Conservation (phyloP, 345 rosid genomes). For the Erysimum cheiranthoides region DNA sequence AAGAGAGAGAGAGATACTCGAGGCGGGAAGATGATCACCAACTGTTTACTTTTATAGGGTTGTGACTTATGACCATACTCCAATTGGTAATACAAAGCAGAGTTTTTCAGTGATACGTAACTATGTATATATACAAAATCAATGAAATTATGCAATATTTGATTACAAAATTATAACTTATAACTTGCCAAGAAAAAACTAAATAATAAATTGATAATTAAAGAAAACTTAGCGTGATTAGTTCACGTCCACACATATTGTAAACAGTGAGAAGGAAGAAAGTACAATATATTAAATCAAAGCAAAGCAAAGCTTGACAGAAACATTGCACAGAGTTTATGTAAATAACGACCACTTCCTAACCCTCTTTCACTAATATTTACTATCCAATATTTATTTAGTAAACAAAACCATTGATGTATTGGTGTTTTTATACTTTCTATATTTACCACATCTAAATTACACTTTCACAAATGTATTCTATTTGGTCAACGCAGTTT, state of each 20-base stretch:
- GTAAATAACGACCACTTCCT: slow-evolving; percentile 44
- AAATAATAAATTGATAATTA: neutral
- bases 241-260: slow-evolving; percentile 38
- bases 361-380: slow-evolving; percentile 21
- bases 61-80: slow-evolving; percentile 17
- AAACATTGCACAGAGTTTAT: slow-evolving; percentile 32
- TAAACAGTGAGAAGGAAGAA: slow-evolving; percentile 33
- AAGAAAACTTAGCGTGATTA: slow-evolving; percentile 29
- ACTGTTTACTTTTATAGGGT: slow-evolving; percentile 36
- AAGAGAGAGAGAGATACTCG: neutral
- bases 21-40: slow-evolving; percentile 42
- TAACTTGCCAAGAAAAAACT: neutral
- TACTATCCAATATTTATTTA: slow-evolving; percentile 2
- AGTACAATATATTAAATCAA: slow-evolving; percentile 32
- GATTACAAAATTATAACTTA: slow-evolving; percentile 4
- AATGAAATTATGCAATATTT: slow-evolving; percentile 5
- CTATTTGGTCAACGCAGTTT: neutral
- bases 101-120: neutral
- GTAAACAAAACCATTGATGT: neutral
- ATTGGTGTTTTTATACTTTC: neutral
- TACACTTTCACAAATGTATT: neutral
- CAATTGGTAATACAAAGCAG: neutral
- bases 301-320: slow-evolving; percentile 37
- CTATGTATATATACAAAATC: neutral
- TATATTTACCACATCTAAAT: slow-evolving; percentile 1